Evolutionary conservation across 768 basidiomycete species (phyloP).

Genomic region (Tephrocybe rancida): DNA sequence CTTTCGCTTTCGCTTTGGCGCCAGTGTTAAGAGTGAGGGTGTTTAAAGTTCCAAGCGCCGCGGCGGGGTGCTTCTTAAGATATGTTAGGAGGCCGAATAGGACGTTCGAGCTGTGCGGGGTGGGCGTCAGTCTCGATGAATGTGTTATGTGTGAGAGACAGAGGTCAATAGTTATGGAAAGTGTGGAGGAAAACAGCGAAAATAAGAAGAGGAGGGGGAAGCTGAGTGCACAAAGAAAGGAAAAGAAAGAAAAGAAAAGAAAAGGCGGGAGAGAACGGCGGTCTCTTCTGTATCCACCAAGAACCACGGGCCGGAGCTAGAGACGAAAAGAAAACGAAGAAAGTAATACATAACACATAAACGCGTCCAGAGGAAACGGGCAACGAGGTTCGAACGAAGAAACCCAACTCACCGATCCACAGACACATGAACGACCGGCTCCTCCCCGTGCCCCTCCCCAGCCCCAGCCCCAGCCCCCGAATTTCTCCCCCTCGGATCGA

Average conservation of each 20-base stretch:
- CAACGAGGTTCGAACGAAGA: no score
- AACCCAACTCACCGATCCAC: constrained; percentile 59
- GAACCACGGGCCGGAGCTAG: not conserved
- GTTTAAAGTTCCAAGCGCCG: constrained; percentile 13
- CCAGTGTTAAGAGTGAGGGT: not conserved
- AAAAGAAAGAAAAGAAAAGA: no score
- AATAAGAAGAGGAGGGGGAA: no score
- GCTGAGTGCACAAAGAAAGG: no score
- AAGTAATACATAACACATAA: not conserved
- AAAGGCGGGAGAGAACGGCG: no score
- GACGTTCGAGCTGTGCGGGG: constrained; percentile 73
- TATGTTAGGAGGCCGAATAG: constrained; percentile 80
- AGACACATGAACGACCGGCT: constrained; percentile 47
- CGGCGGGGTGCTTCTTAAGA: constrained; percentile 52
- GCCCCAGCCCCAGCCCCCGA: no score
- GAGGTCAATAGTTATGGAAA: no score
- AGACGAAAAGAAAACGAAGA: not conserved
- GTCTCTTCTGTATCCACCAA: not conserved
- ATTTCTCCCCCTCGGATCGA: constrained; percentile 23
- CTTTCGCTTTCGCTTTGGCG: not conserved
- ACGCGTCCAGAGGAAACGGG: no score
- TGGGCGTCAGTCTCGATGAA: no score
- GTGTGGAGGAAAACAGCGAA: no score
- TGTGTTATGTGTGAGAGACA: no score
- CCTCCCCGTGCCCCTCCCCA: constrained; percentile 30